These are phyloP conservation scores for Colletotrichum paranaense DNA, from an alignment of 2,329 filamentous ascomycete genomes.

Conservation along the genomic window DNA sequence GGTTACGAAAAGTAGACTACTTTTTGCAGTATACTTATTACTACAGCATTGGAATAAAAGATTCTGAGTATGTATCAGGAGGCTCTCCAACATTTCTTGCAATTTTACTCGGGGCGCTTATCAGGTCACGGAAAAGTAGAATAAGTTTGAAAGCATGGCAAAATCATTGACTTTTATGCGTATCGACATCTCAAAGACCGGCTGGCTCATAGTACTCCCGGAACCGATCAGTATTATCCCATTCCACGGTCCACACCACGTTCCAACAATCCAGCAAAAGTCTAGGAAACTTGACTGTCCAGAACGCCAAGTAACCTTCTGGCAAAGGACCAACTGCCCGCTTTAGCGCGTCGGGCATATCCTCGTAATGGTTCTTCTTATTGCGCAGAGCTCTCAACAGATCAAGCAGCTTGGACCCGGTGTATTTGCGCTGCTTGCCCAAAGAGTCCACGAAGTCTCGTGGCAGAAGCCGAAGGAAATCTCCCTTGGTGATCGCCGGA, in stretches of 20 bases:
- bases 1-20: no score
- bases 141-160: background rate
- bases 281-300: constrained; percentile 82
- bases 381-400: constrained; percentile 90
- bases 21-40: no score
- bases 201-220: constrained; percentile 75
- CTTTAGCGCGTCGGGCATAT: constrained; percentile 86
- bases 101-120: background rate
- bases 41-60: no score
- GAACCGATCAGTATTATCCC: constrained; percentile 75
- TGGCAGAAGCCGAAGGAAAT: constrained; percentile 83
- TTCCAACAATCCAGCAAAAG: constrained; percentile 83
- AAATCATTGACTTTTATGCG: background rate
- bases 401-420: constrained; percentile 84
- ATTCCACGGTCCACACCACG: constrained; percentile 74
- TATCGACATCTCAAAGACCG: constrained; percentile 39
- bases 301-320: constrained; percentile 86
- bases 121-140: background rate
- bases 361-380: constrained; percentile 98
- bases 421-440: constrained; percentile 96
- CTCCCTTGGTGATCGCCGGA: constrained; percentile 67
- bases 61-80: background rate
- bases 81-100: background rate
- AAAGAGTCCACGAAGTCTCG: constrained; percentile 88
- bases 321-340: constrained; percentile 77